These are phyloP conservation scores for Chlorella sp. DNA, from an alignment of 139 green algal genomes.

Conservation along the genomic window DNA sequence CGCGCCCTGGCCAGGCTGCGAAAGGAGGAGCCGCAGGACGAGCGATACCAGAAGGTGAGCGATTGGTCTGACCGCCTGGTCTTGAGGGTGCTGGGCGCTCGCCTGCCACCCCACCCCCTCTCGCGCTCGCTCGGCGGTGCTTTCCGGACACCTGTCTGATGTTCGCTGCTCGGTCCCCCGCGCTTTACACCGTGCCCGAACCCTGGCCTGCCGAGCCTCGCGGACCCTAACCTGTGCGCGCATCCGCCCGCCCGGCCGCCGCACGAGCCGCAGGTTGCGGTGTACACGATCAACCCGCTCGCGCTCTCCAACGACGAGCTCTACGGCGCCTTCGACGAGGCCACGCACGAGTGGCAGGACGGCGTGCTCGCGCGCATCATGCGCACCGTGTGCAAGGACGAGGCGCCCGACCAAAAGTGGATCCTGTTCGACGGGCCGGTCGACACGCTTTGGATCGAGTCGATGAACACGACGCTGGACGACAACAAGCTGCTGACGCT, in stretches of 20 bases:
- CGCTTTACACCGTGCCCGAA: no score
- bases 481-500: conserved; percentile 83
- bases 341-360: conserved; percentile 70
- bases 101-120: no score
- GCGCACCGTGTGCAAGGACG: conserved; percentile 63
- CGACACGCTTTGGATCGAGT: conserved; percentile 84
- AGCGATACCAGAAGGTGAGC: conserved; percentile 53
- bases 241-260: no score
- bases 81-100: no score
- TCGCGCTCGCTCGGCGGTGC: no score
- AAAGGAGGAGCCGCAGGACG: conserved; percentile 53
- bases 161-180: no score
- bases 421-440: conserved; percentile 77
- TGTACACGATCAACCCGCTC: conserved; percentile 81
- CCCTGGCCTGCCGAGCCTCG: no score
- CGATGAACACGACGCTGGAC: conserved; percentile 79
- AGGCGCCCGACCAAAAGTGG: conserved; percentile 50
- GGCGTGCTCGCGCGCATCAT: conserved; percentile 70
- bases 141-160: no score
- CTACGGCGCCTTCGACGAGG: conserved; percentile 71
- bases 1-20: conserved; percentile 55
- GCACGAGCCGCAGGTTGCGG: no score
- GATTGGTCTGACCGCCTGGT: no score
- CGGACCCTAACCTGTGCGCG: no score
- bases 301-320: conserved; percentile 78